Conservation (phyloP, 106 monocot species). For the Apostasia shenzhenica region DNA sequence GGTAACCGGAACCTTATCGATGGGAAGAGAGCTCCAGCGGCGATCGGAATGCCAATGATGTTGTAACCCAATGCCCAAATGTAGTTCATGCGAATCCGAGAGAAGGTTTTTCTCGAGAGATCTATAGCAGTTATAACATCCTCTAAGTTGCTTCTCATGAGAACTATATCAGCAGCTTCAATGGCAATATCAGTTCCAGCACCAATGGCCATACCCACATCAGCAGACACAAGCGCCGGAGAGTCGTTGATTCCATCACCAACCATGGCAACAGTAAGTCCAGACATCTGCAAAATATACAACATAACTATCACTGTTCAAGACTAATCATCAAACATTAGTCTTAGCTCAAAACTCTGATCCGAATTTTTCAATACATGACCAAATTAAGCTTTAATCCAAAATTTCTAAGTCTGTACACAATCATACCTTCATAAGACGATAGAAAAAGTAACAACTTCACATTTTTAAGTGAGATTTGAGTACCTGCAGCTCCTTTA, state of each 20-base stretch:
- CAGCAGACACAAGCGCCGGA: slow-evolving; percentile 80
- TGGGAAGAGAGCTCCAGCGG: slow-evolving; percentile 85
- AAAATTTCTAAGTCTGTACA: neutral
- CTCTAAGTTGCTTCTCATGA: slow-evolving; percentile 94
- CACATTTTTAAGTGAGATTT: neutral
- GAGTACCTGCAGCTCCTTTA: slow-evolving; percentile 18
- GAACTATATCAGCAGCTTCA: slow-evolving; percentile 91
- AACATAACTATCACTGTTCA: neutral
- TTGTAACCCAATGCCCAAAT: slow-evolving; percentile 91
- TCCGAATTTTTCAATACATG: neutral
- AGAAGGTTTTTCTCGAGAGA: slow-evolving; percentile 76
- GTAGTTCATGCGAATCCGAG: slow-evolving; percentile 73
- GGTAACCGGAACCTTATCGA: slow-evolving; percentile 57
- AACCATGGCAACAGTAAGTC: slow-evolving; percentile 84
- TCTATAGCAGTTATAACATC: slow-evolving; percentile 90
- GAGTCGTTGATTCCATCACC: slow-evolving; percentile 96
- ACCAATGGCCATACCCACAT: slow-evolving; percentile 91
- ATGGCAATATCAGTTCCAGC: slow-evolving; percentile 90
- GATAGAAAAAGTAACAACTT: neutral
- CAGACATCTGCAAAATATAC: slow-evolving; percentile 50
- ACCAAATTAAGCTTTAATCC: neutral
- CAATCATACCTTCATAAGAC: neutral
- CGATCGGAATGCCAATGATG: slow-evolving; percentile 82
- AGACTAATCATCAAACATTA: neutral
- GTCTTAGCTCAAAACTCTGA: neutral